Evolutionary conservation across 495 filamentous ascomycete species (phyloP), one percentile per base, ranked within the genome.

Genomic region (Annulohypoxylon bovei): DNA sequence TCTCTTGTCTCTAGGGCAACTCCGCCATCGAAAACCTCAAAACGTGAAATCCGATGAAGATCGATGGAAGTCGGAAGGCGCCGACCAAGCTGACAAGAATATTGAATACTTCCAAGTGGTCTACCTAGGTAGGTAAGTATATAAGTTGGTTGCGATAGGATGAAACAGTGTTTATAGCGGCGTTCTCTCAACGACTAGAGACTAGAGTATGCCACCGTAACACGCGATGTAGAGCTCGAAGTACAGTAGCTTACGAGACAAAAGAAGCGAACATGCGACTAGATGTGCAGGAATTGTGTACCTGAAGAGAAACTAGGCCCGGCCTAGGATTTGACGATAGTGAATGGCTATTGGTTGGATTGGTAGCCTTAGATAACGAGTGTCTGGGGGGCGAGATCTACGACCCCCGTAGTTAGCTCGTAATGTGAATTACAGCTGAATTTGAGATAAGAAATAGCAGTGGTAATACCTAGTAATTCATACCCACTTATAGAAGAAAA

Each of bases 81-180:
- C 74, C 74, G 71, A 53, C 49, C 33, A 68, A 25, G 14, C 16
- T 7, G 20, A 6, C 30, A 46, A 22, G 20, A 61, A 35, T 50
- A 39, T 23, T 39, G 50, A 50, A 27, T 42, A 39, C 20, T 39
- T 39, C 53, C 32, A 32, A 49, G 46, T 4, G n/a, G n/a, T n/a
- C n/a, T n/a, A n/a, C n/a, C n/a, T n/a, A n/a, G 6, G 28, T 22
- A 25, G 32, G 32, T 39, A n/a, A n/a, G n/a, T n/a, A n/a, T n/a
- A n/a, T n/a, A n/a, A n/a, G n/a, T 39, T 18, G 25, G 11, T 20
- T 54, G 58, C 33, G 27, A 28, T 58, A 49, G 47, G 40, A 53
- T 60, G 46, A 40, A 61, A 50, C 35, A 40, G 47, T 50, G 55
- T 70, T 65, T 70, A 70, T 70, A 65, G 40, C 4, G 47, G 56